Evolutionary conservation across 306 rosid species (phyloP), one percentile per base, ranked within the genome.

Genomic region (Begonia masoniana): DNA sequence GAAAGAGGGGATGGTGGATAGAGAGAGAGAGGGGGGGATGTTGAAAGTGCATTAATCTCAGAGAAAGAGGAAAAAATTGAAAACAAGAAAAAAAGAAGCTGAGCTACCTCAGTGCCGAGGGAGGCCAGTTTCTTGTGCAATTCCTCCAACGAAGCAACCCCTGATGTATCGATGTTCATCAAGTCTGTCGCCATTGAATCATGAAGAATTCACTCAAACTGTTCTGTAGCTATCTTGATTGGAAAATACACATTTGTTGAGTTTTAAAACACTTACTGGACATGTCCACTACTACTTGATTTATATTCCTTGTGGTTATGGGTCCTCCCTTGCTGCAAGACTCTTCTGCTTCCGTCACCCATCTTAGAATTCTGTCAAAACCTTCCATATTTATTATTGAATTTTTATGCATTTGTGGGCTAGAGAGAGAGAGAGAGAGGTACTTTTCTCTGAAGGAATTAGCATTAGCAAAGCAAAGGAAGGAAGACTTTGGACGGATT

Each of bases 391-490:
- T 31, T 31, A 6, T 31, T 0, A 31, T 0, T 7, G 6, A 5
- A 3, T 31, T 0, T 1, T 10, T 7, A 54, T 15, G 39, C 8
- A 12, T 5, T 14, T 10, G 35, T 12, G 49, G 7, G 49, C 13
- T 11, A 45, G 49, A 45, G 49, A 45, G 49, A 45, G 49, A n/a
- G n/a, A 45, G 14, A 45, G 49, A 45, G 49, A 45, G 49, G 14
- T 10, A 45, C 97, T 91, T 84, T 60, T 88, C 87, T 58, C 66
- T 75, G 14, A 80, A 59, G 66, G 74, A 80, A 58, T 65, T 84
- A 54, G 95, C 95, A 70, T 84, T 88, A 13, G 97, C 97, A 66
- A 88, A 88, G 58, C 97, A 88, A 59, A 84, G 82, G 62, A 80
- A 66, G 15, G 82, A 69, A 56, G 95, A 82, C 54, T 80, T 88